phyloP scores from a whole-genome alignment of 352 stramenopile species.

The Phytopythium oedochilum region DNA sequence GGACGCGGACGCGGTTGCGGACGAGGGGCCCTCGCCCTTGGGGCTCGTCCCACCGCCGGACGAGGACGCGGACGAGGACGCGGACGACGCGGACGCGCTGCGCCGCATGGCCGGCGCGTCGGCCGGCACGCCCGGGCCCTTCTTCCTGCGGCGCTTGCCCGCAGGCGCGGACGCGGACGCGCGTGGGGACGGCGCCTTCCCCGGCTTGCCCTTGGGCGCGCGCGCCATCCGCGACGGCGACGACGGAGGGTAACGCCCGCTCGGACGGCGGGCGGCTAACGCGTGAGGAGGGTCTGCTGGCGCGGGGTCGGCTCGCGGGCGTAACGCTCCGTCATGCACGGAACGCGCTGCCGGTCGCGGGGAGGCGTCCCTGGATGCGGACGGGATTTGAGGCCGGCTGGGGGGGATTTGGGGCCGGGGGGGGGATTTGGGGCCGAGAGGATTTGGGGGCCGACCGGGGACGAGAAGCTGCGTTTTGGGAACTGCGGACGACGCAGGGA shows the following conservation, averaged over 20 bases:
- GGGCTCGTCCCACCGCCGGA: constrained; percentile 13
- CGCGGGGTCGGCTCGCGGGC: not conserved
- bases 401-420: too few species aligned
- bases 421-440: too few species aligned
- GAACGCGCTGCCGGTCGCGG: not conserved
- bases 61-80: constrained; percentile 9
- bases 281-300: not conserved
- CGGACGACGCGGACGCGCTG: constrained; percentile 10
- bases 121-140: too few species aligned
- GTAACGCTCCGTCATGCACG: constrained; percentile 1
- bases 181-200: constrained; percentile 3
- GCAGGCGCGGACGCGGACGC: constrained; percentile 8
- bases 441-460: not conserved
- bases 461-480: constrained; percentile 9
- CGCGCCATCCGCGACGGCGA: not conserved
- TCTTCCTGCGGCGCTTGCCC: constrained; percentile 24
- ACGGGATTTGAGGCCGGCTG: too few species aligned
- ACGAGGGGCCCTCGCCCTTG: not conserved
- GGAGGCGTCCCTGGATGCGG: too few species aligned
- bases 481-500: constrained; percentile 7
- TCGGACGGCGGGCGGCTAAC: not conserved
- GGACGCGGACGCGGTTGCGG: constrained; percentile 6
- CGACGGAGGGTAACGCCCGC: not conserved
- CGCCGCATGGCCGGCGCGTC: constrained; percentile 2
- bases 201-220: constrained; percentile 4